phyloP scores from a whole-genome alignment of 768 basidiomycete genomes.

The Amanita jacksonii region DNA sequence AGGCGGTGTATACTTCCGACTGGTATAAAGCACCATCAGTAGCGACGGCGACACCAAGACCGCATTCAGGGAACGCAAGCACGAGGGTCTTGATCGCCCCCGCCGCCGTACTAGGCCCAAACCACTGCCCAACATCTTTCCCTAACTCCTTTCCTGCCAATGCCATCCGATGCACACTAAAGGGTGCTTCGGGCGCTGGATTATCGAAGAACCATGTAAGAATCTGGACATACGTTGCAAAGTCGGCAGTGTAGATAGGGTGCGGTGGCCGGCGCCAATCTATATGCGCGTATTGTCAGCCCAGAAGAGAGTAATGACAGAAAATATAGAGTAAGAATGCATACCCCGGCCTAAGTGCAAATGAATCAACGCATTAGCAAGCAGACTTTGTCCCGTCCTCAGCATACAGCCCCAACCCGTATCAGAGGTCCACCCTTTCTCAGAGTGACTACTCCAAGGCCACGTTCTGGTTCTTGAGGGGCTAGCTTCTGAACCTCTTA shows the following conservation, averaged over 20 bases:
- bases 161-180: slow-evolving; percentile 95
- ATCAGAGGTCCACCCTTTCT: slow-evolving; percentile 54
- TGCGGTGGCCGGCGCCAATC: slow-evolving; percentile 79
- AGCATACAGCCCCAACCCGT: slow-evolving; percentile 32
- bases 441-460: slow-evolving; percentile 51
- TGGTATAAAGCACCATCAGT: slow-evolving; percentile 78
- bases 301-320: neutral
- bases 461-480: slow-evolving; percentile 42
- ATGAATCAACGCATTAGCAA: slow-evolving; percentile 31
- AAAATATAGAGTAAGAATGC: slow-evolving; percentile 17
- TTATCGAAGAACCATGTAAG: slow-evolving; percentile 94
- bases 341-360: slow-evolving; percentile 52
- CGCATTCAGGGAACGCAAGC: slow-evolving; percentile 68
- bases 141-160: slow-evolving; percentile 90
- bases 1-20: slow-evolving; percentile 79
- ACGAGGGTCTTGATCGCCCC: slow-evolving; percentile 87
- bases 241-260: slow-evolving; percentile 49
- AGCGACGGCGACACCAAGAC: slow-evolving; percentile 74
- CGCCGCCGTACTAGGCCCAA: slow-evolving; percentile 95
- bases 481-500: neutral
- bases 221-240: slow-evolving; percentile 84
- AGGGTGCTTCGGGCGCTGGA: slow-evolving; percentile 75
- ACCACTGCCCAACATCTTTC: slow-evolving; percentile 96
- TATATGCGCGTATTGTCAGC: slow-evolving; percentile 19
- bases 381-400: slow-evolving; percentile 26